Base-by-base conservation (phyloP, 1,284 basidiomycete genomes). In the Irpex sp. region DNA sequence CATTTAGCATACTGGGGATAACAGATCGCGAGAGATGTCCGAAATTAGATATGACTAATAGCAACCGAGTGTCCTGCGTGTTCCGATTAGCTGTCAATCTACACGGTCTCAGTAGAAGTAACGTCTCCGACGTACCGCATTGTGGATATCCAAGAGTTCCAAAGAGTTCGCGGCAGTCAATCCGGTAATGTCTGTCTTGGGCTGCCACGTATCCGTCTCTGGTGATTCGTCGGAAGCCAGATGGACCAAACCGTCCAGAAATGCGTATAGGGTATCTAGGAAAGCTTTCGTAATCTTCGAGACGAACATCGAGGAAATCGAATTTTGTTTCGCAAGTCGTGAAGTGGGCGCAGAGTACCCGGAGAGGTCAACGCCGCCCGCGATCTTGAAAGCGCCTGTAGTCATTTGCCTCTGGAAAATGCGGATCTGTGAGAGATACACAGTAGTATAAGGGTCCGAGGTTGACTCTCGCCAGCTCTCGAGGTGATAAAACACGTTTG, bases 1-100 rank as follows among this genome's bases (percentile, higher is more conserved):
- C 91, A 63, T 81, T 84, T 60, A 95, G 82, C 83, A 98, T 88
- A 63, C 81, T 84, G 0, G 95, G 94, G 33, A 98, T 85, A 39
- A 92, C 77, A 0, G 79, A 78, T 58, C 83, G 81, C 60, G 86
- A 86, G 21, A 99, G 81, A 68, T 95, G 85, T 5, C 85, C 83
- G 66, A 99, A 87, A 74, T 98, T 98, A 8, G 94, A 94, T 19
- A 98, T 83, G 47, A 97, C 94, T 46, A 98, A 79, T 21, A 99
- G 81, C 57, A 97, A 82, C 53, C 97, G 88, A 17, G 86, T 92
- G 72, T 98, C 93, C 93, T 96, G 66, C 3, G 6, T 13, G 39
- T 35, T 8, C 33, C 15, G 17, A 43, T 35, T 36, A 56, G 54
- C 57, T 11, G 7, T 39, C n/a, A 26, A 21, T 9, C 13, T 7